Base-by-base conservation (phyloP, 345 rosid genomes). In the Geranium rotundifolium region DNA sequence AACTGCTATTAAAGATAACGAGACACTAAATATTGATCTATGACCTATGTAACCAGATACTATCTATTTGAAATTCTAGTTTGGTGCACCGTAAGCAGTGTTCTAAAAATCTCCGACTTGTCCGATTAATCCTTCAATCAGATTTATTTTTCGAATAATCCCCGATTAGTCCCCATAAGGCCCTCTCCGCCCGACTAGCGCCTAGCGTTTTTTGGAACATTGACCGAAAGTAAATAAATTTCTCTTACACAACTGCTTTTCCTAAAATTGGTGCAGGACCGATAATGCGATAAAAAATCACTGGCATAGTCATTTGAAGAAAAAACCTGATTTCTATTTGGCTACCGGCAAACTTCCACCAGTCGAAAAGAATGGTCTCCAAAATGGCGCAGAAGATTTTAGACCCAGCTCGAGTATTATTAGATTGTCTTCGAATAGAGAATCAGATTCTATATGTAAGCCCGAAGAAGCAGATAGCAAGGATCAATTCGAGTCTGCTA, bases 281-380 rank as follows among this genome's bases (percentile, higher is more conserved):
- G 82, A 86, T 61, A 85, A 88, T 60, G 72, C 88, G 34, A 82
- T 84, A 46, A 88, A 88, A 70, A 88, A 84, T 58, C 86, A 78
- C 39, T 82, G 92, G 92, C 85, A 86, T 60, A 80, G 85, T 63
- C 81, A 86, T 31, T 56, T 84, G 67, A 85, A 76, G 75, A 88
- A 79, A 69, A 88, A 80, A 64, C 57, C 72, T 17, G 79, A 67
- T 10, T 81, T 83, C 76, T 88, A 79, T 77, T 69, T 79, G 72
- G 79, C 79, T 56, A 85, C 86, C 12, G 97, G 95, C 69, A 65
- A 79, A 54, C 91, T 88, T 65, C 95, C 58, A 29, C 37, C 62
- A 18, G 30, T n/a, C 23, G 10, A 14, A 37, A 59, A 49, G 55
- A 31, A 41, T 46, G 57, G 27, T 54, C 59, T 75, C 57, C 89